Base-by-base conservation (phyloP, 2,329 filamentous ascomycete genomes). In the Aspergillus flavus region DNA sequence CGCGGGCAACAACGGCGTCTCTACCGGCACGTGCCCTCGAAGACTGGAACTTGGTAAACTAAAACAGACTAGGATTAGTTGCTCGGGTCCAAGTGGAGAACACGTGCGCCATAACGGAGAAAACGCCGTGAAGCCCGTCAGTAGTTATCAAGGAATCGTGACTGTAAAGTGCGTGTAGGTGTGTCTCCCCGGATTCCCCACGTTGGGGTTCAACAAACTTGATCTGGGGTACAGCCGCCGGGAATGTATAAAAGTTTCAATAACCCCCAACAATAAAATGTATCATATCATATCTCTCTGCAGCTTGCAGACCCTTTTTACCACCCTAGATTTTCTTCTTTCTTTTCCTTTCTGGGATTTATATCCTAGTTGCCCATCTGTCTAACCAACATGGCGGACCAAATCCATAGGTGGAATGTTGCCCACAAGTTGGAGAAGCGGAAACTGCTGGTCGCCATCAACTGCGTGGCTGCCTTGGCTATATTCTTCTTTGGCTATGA, bases 401-500 rank as follows among this genome's bases (percentile, higher is more conserved):
- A 73, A 58, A 81, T 81, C 39, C 70, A 75, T 1, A 72, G 71
- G 61, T 80, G 75, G 76, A 84, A 83, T 75, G 78, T 87, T 11
- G 83, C 83, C 60, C 81, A 86, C 72, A 80, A 79, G 65, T 75
- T 86, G 4, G 79, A 87, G 77, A 88, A 88, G 78, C 75, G 79
- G n/a, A 74, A 76, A 46, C 81, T 89, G 62, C 82, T 89, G 60
- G 81, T 87, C 61, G 84, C 84, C 43, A 85, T 91, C 75, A 90
- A 90, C 72, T 83, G 82, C 56, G 79, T 90, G 16, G 88, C 88
- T 1, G 87, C 82, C 1, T 74, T 91, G 16, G 89, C 87, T 16
- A 91, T 90, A 65, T 87, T 90, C 75, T 90, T 91, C 80, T 90
- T 90, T 68, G 88, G 81, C 57, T 82, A 89, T 84, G 87, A 82